Evolutionary conservation across 2,329 filamentous ascomycete genomes (phyloP), one percentile per base, ranked within the genome.

Genomic region (Colletotrichum sp.): DNA sequence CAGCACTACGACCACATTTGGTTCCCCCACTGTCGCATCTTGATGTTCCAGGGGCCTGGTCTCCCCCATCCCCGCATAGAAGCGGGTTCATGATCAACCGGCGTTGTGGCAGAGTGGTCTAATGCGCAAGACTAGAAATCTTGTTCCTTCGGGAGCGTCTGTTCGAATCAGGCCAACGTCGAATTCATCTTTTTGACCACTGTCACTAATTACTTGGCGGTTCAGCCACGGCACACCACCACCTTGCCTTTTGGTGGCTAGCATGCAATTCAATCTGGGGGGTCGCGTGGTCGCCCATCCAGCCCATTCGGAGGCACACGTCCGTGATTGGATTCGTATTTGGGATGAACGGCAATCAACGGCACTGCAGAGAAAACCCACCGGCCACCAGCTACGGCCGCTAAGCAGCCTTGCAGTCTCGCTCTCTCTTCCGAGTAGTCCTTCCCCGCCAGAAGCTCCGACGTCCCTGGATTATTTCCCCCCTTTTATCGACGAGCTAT

Each of bases 91-190:
- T 8, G 16, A 64, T 56, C 22, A 39, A 18, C 8, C 16, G 62
- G 73, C 73, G 73, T 72, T 75, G 73, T 75, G 73, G 69, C 73
- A 75, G 73, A 75, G 69, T 75, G 73, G 73, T 75, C 73, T 75
- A 75, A 75, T 75, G 73, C 73, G 73, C 73, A 75, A 72, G 73
- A 75, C 73, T 75, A 75, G 69, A 75, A 75, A 75, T 75, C 73
- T 72, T 72, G 73, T 72, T 72, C 73, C 73, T 75, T 75, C 73
- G 73, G 73, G 73, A 75, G 71, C 71, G 71, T 75, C 72, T 75
- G 72, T 75, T 75, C 72, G 72, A 75, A 75, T 66, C 72, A 75
- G 73, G 73, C 73, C 73, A 67, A 75, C 73, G 73, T 75, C 73
- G 73, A 72, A 3, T 1, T 1, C 12, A 7, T 30, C 22, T 60